These are phyloP conservation scores for Paraphoma chrysanthemicola DNA, from an alignment of 2,329 filamentous ascomycete genomes.

Conservation along the genomic window DNA sequence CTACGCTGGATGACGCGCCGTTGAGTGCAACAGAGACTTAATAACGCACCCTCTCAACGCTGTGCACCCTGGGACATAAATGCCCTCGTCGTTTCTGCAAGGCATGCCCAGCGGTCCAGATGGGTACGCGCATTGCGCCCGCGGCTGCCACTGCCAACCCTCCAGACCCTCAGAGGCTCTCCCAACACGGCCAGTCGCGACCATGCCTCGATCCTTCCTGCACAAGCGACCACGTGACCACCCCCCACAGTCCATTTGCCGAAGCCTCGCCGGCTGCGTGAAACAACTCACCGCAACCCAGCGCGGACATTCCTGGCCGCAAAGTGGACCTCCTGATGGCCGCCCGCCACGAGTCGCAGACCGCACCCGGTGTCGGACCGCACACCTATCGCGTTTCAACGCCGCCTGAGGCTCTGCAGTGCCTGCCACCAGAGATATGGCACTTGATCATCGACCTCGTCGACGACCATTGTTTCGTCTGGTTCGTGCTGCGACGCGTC, in stretches of 20 bases:
- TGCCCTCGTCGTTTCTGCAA: not conserved
- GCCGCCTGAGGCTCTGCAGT: constrained; percentile 14
- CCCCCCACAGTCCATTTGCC: constrained; percentile 13
- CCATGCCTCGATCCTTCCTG: not conserved
- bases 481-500: constrained; percentile 27
- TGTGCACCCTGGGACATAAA: not conserved
- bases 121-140: not conserved
- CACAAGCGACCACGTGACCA: constrained; percentile 7
- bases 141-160: not conserved
- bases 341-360: constrained; percentile 13
- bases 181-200: constrained; percentile 5
- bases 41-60: constrained; percentile 14
- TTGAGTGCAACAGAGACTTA: constrained; percentile 8
- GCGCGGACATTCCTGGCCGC: not conserved
- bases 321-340: constrained; percentile 8
- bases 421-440: constrained; percentile 25
- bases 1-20: constrained; percentile 11
- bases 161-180: constrained; percentile 10
- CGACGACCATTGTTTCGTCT: constrained; percentile 27
- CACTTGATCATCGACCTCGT: constrained; percentile 17
- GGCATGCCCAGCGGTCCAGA: constrained; percentile 2
- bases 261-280: constrained; percentile 24
- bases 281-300: constrained; percentile 15
- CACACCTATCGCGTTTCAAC: constrained; percentile 10
- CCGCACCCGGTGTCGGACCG: constrained; percentile 17